Evolutionary conservation across 352 stramenopile species (phyloP).

Genomic region (Phytophthora vignae): DNA sequence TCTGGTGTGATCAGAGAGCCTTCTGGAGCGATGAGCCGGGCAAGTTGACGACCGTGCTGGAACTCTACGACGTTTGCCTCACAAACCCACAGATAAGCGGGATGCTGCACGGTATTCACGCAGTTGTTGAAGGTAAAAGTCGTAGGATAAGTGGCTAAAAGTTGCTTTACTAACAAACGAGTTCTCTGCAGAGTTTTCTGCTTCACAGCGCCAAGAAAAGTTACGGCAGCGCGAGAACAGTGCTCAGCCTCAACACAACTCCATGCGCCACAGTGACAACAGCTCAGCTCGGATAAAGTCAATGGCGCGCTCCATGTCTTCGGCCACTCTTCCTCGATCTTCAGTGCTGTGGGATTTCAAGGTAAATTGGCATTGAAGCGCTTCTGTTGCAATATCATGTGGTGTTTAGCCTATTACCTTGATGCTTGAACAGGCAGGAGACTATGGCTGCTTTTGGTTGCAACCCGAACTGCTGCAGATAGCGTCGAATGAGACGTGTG

Average conservation of each 20-base stretch:
- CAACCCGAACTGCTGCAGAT: constrained; percentile 43
- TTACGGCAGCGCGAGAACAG: constrained; percentile 21
- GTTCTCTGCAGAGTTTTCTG: constrained; percentile 16
- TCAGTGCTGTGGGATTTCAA: constrained; percentile 40
- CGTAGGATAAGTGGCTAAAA: not conserved
- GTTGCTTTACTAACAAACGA: not conserved
- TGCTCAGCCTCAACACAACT: constrained; percentile 17
- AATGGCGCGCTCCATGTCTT: constrained; percentile 36
- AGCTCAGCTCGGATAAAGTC: constrained; percentile 20
- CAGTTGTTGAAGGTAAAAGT: constrained; percentile 50
- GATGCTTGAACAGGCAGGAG: constrained; percentile 35
- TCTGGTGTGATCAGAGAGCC: constrained; percentile 39
- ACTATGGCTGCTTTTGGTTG: constrained; percentile 57
- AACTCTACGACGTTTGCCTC: constrained; percentile 70
- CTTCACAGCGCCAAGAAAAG: constrained; percentile 25
- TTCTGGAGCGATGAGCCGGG: constrained; percentile 51
- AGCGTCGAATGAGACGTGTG: constrained; percentile 36
- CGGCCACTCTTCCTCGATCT: constrained; percentile 23
- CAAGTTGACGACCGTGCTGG: constrained; percentile 46
- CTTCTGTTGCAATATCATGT: not conserved
- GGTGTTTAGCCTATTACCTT: not conserved
- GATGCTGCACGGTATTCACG: constrained; percentile 63
- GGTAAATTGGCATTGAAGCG: constrained; percentile 1
- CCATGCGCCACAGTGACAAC: constrained; percentile 1
- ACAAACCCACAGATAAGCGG: constrained; percentile 63